A percentile compares a stretch with the other conserved stretches of the same genome.
These are phyloP conservation scores for Magnusiomyces paraingens DNA, from an alignment of 1,139 yeast genomes.

Conservation along the genomic window DNA sequence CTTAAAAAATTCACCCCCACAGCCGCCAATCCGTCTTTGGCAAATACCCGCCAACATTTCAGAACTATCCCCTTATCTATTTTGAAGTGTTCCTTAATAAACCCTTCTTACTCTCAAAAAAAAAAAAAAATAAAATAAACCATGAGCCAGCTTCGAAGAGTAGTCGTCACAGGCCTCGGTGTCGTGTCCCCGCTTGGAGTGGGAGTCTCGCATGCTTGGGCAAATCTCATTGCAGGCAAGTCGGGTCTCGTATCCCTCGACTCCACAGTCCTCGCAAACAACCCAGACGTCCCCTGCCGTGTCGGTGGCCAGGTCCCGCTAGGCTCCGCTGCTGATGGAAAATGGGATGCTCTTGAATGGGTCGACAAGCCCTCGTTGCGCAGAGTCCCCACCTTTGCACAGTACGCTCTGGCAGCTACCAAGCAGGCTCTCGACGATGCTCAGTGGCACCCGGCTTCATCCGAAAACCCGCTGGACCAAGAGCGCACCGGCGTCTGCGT, in stretches of 20 bases:
- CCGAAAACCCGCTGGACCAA: slow-evolving; percentile 23
- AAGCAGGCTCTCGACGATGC: slow-evolving; percentile 72
- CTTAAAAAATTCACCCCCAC: background rate
- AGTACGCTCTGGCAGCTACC: slow-evolving; percentile 73
- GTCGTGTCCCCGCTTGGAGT: slow-evolving; percentile 80
- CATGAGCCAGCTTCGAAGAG: slow-evolving; percentile 39
- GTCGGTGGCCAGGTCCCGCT: slow-evolving; percentile 69
- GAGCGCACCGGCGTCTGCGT: slow-evolving; percentile 61
- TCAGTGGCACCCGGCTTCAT: slow-evolving; percentile 39
- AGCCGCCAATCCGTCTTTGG: background rate
- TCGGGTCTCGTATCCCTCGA: slow-evolving; percentile 38
- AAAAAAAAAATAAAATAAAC: background rate
- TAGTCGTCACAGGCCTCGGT: slow-evolving; percentile 90
- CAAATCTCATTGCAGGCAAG: slow-evolving; percentile 29
- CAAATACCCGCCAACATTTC: background rate
- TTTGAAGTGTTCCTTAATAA: no score
- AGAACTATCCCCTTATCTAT: background rate
- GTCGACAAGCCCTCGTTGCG: slow-evolving; percentile 36
- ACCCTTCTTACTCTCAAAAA: background rate
- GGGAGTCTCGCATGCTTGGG: slow-evolving; percentile 43
- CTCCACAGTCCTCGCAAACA: slow-evolving; percentile 41
- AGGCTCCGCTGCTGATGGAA: slow-evolving; percentile 45
- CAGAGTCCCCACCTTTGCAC: slow-evolving; percentile 65
- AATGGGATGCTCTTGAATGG: slow-evolving; percentile 43
- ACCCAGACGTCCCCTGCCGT: slow-evolving; percentile 54